Evolutionary conservation across 805 yeast genomes (phyloP), one percentile per base, ranked within the genome.

Genomic region (Saturnispora serradocipensis): DNA sequence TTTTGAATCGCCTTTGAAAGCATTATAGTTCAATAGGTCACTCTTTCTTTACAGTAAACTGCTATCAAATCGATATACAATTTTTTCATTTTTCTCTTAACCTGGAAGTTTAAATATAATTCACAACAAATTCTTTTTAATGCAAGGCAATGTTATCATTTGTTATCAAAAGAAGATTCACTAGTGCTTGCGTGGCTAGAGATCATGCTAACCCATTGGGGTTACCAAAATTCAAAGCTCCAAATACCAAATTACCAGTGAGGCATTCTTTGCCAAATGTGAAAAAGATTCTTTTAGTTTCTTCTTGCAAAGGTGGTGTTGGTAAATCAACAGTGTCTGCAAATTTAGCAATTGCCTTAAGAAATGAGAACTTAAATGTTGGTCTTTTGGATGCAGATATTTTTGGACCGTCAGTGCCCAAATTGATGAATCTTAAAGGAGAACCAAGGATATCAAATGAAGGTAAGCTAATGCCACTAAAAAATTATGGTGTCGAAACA

Each of bases 361-460:
- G 76, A 40, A 61, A 70, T 27, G 60, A 67, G 28, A 85, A 86
- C 0, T 67, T 76, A 43, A 73, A 73, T 20, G 81, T 80, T 1
- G 96, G 95, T 0, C 61, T 88, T 2, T 68, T 88, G 11, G 96
- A 88, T 61, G 86, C 84, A 0, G 96, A 88, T 63, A 73, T 88
- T 8, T 88, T 86, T 67, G 96, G 96, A 0, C 96, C 96, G 0
- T 84, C 90, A 2, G 67, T 88, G 5, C 96, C 96, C 0, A 80
- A 78, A 54, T 69, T 88, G 56, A 71, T 88, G 69, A 77, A 77
- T n/a, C 69, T 88, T 7, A 57, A 55, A 22, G 89, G 90, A 0
- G 91, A 84, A 58, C 93, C 95, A 1, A 61, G 84, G 27, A 61
- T 84, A 11, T 67, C 78, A 0, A 53, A 58, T 0, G 61, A 62